A percentile compares a stretch with the other conserved stretches of the same genome.
These are phyloP conservation scores for Colletotrichum sp. DNA, from an alignment of 2,329 filamentous ascomycete genomes.

Conservation along the genomic window DNA sequence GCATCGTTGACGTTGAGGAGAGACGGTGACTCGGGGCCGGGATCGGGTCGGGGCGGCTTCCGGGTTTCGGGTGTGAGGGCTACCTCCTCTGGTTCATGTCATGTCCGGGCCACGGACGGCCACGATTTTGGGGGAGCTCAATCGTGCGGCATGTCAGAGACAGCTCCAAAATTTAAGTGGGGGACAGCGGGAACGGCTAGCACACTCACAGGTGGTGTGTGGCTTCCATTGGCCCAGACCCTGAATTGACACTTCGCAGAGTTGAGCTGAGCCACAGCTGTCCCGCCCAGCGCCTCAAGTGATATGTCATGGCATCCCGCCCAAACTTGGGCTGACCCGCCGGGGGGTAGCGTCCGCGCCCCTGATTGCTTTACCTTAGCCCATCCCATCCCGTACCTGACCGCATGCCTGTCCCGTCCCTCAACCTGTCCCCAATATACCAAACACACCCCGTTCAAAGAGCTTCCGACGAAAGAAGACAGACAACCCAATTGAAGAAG, in stretches of 20 bases:
- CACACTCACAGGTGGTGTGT: not conserved
- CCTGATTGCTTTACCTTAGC: conserved; percentile 4
- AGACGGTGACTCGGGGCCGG: not conserved
- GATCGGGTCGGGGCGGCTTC: not conserved
- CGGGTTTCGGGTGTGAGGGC: not conserved
- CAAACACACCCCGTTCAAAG: not conserved
- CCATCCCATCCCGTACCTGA: conserved; percentile 2
- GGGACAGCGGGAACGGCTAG: not conserved
- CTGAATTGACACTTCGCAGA: not conserved
- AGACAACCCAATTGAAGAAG: not conserved
- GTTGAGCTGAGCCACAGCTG: conserved; percentile 6
- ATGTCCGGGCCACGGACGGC: not conserved
- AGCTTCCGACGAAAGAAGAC: not conserved
- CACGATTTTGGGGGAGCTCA: not conserved
- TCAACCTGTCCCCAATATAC: conserved; percentile 11
- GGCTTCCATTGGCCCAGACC: not conserved
- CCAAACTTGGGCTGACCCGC: not conserved
- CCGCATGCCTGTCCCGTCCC: conserved; percentile 5
- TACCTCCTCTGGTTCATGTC: not conserved
- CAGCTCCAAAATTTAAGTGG: conserved; percentile 9
- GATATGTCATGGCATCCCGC: not conserved
- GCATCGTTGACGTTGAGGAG: not conserved
- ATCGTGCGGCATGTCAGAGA: not conserved
- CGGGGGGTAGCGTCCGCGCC: not conserved
- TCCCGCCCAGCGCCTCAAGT: not conserved